Base-by-base conservation (phyloP, 306 rosid genomes). In the Rosa chinensis region DNA sequence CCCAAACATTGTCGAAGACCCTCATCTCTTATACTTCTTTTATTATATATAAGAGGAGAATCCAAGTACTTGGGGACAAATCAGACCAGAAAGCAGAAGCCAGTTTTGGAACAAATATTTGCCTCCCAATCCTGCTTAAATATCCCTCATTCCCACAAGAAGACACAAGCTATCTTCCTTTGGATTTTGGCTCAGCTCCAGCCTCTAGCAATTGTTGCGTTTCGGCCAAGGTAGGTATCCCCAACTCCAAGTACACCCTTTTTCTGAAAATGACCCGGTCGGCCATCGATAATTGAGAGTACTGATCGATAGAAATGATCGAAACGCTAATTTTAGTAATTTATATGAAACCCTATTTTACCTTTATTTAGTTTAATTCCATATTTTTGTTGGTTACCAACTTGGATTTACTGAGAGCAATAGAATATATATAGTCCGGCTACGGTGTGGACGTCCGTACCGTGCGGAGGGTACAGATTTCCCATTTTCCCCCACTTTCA, bases 201-300 rank as follows among this genome's bases (percentile, higher is more conserved):
- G 5, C 16, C 50, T 70, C 17, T 5, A 42, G 44, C 2, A 40
- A 13, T 18, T 72, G 80, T 62, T 82, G 81, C 66, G 43, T 81
- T 56, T 63, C 39, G 42, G 56, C 74, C 56, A 35, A 63, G 52
- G 35, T 69, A 64, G 44, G 69, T 35, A 44, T 62, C 63, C 21
- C n/a, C 13, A 16, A 23, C 21, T n/a, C 16, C 11, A 32, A 32
- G 37, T 32, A 35, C 18, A 18, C 25, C 71, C 39, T 42, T 72
- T 12, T 7, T 66, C 53, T 66, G 77, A 84, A 77, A 73, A 75
- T 45, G 82, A 81, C 78, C 23, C 78, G 82, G 87, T 74, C 80
- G 82, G 80, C 72, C 47, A 52, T 49, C 18, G 55, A 49, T 49
- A 49, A 49, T 49, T 49, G 55, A 49, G 55, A 13, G 18, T 49